A percentile compares a stretch with the other conserved stretches of the same genome.
Evolutionary conservation across 2,329 filamentous ascomycete genomes (phyloP).

Genomic region (Aureobasidium sp.): DNA sequence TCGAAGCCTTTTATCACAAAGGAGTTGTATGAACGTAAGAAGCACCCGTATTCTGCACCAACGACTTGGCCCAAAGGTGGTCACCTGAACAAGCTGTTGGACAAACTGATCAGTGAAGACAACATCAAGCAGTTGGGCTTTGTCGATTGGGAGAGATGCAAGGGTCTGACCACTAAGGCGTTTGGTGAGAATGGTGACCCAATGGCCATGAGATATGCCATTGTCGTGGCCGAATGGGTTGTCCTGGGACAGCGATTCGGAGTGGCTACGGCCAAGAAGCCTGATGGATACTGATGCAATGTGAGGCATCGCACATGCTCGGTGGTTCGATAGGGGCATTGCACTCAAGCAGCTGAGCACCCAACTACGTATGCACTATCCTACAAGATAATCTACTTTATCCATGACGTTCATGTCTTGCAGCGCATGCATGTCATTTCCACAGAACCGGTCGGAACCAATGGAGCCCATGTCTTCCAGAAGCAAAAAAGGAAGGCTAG

Average conservation of each 20-base stretch:
- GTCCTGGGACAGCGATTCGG: conserved; percentile 37
- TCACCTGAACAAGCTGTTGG: conserved; percentile 32
- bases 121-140: conserved; percentile 23
- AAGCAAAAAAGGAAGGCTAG: background rate
- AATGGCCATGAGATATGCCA: conserved; percentile 29
- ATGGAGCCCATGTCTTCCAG: background rate
- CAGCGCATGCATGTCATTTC: background rate
- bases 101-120: conserved; percentile 20
- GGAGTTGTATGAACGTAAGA: conserved; percentile 43
- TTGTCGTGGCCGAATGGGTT: conserved; percentile 37
- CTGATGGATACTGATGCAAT: conserved; percentile 5
- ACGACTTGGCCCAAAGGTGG: conserved; percentile 34
- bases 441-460: background rate
- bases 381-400: background rate
- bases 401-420: background rate
- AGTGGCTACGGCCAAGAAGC: conserved; percentile 23
- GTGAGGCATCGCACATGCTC: background rate
- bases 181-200: conserved; percentile 28
- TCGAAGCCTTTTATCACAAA: conserved; percentile 42
- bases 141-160: conserved; percentile 17
- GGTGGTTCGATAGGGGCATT: background rate
- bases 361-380: background rate
- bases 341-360: background rate
- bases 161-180: conserved; percentile 28
- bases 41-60: conserved; percentile 43